phyloP scores from a whole-genome alignment of 352 stramenopile species.

The Detonula confervacea region DNA sequence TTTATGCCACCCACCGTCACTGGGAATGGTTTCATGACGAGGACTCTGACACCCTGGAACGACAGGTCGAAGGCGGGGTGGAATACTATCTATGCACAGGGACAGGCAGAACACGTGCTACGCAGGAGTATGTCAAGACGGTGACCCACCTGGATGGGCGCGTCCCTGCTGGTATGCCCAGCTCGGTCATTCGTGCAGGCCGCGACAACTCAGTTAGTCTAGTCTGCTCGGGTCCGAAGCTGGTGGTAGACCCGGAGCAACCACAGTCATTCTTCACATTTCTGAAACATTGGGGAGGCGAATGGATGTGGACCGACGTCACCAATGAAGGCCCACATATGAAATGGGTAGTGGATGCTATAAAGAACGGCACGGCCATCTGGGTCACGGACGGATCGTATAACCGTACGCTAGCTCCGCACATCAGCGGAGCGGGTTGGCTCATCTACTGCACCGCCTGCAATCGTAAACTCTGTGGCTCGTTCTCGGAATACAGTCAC shows the following conservation, averaged over 20 bases:
- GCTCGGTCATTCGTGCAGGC: neutral
- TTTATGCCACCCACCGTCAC: too few relatives aligned
- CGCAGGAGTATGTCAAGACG: neutral
- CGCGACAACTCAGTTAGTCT: neutral
- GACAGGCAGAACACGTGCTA: neutral
- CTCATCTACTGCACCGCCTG: neutral
- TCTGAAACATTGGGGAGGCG: neutral
- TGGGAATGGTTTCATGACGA: too few relatives aligned
- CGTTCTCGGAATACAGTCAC: neutral
- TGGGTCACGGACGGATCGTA: slow-evolving; percentile 28
- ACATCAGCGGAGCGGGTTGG: slow-evolving; percentile 21
- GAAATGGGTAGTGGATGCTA: neutral
- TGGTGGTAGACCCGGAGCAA: neutral
- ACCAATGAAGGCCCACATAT: neutral
- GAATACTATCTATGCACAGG: neutral
- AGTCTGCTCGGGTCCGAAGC: neutral
- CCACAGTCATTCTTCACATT: neutral
- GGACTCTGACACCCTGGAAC: too few relatives aligned
- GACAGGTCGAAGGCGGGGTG: neutral
- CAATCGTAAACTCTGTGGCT: neutral
- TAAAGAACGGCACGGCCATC: slow-evolving; percentile 1
- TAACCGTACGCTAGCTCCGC: neutral
- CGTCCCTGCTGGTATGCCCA: neutral
- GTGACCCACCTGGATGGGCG: neutral
- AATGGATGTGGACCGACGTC: slow-evolving; percentile 7